Conservation (phyloP, 345 rosid species). For the Carallia pectinifolia region DNA sequence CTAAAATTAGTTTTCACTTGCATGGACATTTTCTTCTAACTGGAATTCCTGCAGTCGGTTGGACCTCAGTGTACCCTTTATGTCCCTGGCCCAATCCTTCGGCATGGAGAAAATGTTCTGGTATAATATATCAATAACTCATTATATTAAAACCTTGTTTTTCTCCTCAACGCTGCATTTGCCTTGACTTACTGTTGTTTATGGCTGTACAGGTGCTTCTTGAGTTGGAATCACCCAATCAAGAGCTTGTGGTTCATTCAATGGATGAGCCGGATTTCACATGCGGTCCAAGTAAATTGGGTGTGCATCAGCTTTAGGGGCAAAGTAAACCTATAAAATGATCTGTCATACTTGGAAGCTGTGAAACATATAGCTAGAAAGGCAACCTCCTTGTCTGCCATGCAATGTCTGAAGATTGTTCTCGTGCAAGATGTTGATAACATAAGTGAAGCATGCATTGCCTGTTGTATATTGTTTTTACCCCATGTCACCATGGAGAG, state of each 20-base stretch:
- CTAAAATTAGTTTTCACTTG: too few relatives aligned
- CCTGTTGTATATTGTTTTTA: too few relatives aligned
- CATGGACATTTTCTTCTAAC: neutral
- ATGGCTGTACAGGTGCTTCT: slow-evolving; percentile 50
- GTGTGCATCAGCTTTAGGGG: slow-evolving; percentile 37
- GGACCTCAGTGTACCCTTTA: slow-evolving; percentile 92
- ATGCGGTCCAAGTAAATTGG: slow-evolving; percentile 46
- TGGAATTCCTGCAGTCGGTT: slow-evolving; percentile 47
- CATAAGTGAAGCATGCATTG: neutral
- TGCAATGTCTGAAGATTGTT: neutral
- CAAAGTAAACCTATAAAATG: neutral
- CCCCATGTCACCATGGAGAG: too few relatives aligned
- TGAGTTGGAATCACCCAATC: slow-evolving; percentile 62
- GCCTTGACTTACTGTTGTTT: slow-evolving; percentile 1
- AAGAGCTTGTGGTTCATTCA: slow-evolving; percentile 44
- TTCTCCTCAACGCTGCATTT: neutral
- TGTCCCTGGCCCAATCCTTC: slow-evolving; percentile 75
- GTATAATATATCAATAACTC: slow-evolving; percentile 31
- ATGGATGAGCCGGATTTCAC: slow-evolving; percentile 55
- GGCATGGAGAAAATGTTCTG: slow-evolving; percentile 57
- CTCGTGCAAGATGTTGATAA: neutral
- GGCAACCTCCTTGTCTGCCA: neutral
- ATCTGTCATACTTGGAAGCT: neutral
- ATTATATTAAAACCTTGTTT: neutral
- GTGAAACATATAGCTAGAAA: neutral